Evolutionary conservation across 83 land plant species (phyloP).

Genomic region (Larix sibirica): DNA sequence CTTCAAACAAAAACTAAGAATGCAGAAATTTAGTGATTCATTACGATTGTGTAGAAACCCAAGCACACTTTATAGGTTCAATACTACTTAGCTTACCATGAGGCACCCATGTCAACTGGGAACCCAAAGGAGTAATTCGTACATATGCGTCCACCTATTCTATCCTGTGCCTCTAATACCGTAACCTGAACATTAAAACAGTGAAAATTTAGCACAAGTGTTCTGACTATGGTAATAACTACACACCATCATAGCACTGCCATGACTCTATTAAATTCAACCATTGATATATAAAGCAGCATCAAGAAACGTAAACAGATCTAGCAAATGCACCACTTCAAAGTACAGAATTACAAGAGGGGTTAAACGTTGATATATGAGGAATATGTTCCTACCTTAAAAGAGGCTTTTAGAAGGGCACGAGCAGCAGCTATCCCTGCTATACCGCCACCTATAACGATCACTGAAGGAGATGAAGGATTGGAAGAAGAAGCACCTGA

Average conservation of each 20-base stretch:
- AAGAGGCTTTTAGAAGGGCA: conserved; percentile 56
- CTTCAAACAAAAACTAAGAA: too few relatives aligned
- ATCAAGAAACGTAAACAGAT: background rate
- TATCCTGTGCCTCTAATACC: conserved; percentile 82
- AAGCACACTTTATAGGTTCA: background rate
- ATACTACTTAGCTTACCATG: conserved; percentile 59
- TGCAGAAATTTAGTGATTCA: too few relatives aligned
- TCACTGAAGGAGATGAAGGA: conserved; percentile 46
- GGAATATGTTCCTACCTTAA: conserved; percentile 41
- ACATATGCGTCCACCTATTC: conserved; percentile 88
- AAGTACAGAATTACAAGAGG: background rate
- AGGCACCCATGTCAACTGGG: conserved; percentile 98
- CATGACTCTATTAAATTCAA: background rate
- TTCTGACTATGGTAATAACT: too few relatives aligned
- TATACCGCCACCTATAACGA: conserved; percentile 90
- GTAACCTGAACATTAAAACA: conserved; percentile 50
- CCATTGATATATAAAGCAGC: background rate
- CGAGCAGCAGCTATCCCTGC: conserved; percentile 90
- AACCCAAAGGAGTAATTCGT: conserved; percentile 94
- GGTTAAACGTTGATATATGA: too few relatives aligned
- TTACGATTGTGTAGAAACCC: too few relatives aligned
- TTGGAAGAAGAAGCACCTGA: background rate
- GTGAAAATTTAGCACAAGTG: background rate
- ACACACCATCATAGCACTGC: too few relatives aligned
- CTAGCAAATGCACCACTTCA: background rate